Base-by-base conservation (phyloP, 257 asterid species). In the Phtheirospermum japonicum region DNA sequence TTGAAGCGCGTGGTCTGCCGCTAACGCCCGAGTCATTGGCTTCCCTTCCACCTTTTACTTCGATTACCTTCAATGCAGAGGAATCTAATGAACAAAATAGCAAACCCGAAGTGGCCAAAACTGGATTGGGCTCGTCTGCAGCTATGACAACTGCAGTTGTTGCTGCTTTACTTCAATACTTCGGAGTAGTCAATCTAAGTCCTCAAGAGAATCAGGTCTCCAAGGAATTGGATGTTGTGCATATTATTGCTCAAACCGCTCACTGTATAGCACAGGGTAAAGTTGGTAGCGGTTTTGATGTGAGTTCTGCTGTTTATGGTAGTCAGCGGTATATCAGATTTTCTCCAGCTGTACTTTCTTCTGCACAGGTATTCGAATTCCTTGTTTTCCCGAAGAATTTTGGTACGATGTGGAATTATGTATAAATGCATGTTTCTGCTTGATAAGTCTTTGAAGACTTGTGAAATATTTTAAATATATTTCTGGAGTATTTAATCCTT, bases 81-180 rank as follows among this genome's bases (percentile, higher is more conserved):
- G 94, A 81, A 61, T 74, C 89, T 32, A 73, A 68, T 78, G 89
- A 83, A 23, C 84, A 73, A 54, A 83, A 73, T 63, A 62, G 79
- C 81, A 88, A 83, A 74, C 99, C 99, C 57, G 99, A 93, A 82
- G 99, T 89, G 76, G 97, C 99, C 66, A 93, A 93, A 81, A 93
- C 99, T 63, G 99, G 99, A 42, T 70, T 93, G 85, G 99, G 99
- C 66, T 93, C 99, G 11, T 93, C 99, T 18, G 99, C 99, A 48
- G 99, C 99, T 49, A 93, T 89, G 99, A 93, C 97, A 71, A 89
- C 97, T 73, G 97, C 97, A 9, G 99, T 93, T 65, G 97, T 82
- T 63, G 89, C 96, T 67, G 82, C 95, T 69, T 79, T 93, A 74
- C 96, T 93, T 72, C 92, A 83, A 70, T 87, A 87, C 75, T 83